Evolutionary conservation across 306 rosid species (phyloP), one percentile per base, ranked within the genome.

Genomic region (Prinsepia uniflora): DNA sequence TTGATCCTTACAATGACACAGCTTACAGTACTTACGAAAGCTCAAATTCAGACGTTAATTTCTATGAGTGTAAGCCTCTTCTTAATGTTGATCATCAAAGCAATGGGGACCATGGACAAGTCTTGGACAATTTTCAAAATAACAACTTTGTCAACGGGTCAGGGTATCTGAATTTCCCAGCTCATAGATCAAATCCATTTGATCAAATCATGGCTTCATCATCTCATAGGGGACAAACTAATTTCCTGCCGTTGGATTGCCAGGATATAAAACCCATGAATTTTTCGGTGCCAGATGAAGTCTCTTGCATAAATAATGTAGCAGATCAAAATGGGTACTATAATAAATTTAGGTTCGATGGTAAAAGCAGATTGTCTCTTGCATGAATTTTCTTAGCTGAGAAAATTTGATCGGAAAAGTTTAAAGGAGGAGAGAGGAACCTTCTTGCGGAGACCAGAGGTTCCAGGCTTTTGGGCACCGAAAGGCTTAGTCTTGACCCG

Each of bases 271-370:
- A 79, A 58, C 84, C 90, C 36, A 8, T 84, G 74, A 86, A 79
- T 69, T 80, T 82, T 79, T 81, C 81, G 24, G 80, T 74, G 54
- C 88, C 95, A 20, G 92, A 86, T 78, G 92, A 90, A 73, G 82
- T 83, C 52, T 90, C 98, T 0, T 76, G 89, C 83, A 75, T 94
- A 58, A 66, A 85, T 42, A 34, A 34, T 34, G 43, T 18, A 59
- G 43, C 43, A 59, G 43, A 39, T 53, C 87, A 40, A 77, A 80
- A 75, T 70, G 80, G 67, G 11, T 81, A 75, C 74, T 75, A 75
- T 75, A 83, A 61, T 52, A 84, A 75, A 71, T 72, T 39, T 75
- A 79, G 68, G 46, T 63, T 81, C 73, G 77, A 77, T 69, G 82
- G 78, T 57, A 84, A 52, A 8, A 76, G 62, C 45, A 75, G 76